Evolutionary conservation across 805 yeast species (phyloP).

Genomic region (Metschnikowia sp.): DNA sequence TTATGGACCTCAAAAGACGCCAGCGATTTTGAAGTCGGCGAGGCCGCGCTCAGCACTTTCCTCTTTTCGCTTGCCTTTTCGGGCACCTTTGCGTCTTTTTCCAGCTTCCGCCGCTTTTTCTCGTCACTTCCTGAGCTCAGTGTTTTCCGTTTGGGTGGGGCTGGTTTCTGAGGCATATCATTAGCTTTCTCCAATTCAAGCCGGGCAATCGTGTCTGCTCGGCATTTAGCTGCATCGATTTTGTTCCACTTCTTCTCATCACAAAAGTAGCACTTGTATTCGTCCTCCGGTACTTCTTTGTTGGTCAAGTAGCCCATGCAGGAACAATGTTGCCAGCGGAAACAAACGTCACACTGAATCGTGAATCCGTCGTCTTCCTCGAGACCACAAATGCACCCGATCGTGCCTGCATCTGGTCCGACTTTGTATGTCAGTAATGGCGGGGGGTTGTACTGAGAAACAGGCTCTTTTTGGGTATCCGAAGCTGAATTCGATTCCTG

Average conservation of each 20-base stretch:
- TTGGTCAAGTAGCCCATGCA: slow-evolving; percentile 76
- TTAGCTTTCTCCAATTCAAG: slow-evolving; percentile 27
- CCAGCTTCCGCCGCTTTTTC: slow-evolving; percentile 27
- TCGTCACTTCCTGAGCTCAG: slow-evolving; percentile 28
- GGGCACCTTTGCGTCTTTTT: slow-evolving; percentile 10
- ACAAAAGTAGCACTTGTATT: slow-evolving; percentile 75
- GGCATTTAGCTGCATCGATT: slow-evolving; percentile 39
- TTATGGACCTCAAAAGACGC: slow-evolving; percentile 20
- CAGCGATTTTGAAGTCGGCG: slow-evolving; percentile 5
- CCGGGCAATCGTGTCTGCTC: slow-evolving; percentile 28
- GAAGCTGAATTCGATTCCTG: not conserved
- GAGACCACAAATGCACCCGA: slow-evolving; percentile 84
- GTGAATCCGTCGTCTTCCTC: slow-evolving; percentile 92
- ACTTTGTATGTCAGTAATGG: slow-evolving; percentile 52
- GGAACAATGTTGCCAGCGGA: slow-evolving; percentile 92
- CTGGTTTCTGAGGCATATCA: slow-evolving; percentile 15
- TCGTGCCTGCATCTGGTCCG: slow-evolving; percentile 78
- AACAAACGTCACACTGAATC: slow-evolving; percentile 90
- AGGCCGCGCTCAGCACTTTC: slow-evolving; percentile 9
- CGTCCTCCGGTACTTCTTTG: slow-evolving; percentile 75
- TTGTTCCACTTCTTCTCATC: slow-evolving; percentile 44
- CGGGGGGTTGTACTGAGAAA: slow-evolving; percentile 18
- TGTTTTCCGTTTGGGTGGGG: slow-evolving; percentile 17
- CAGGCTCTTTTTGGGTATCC: not conserved
- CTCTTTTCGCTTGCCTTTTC: slow-evolving; percentile 14